Evolutionary conservation across 768 basidiomycete genomes (phyloP).

Genomic region (Naganishia onofrii): DNA sequence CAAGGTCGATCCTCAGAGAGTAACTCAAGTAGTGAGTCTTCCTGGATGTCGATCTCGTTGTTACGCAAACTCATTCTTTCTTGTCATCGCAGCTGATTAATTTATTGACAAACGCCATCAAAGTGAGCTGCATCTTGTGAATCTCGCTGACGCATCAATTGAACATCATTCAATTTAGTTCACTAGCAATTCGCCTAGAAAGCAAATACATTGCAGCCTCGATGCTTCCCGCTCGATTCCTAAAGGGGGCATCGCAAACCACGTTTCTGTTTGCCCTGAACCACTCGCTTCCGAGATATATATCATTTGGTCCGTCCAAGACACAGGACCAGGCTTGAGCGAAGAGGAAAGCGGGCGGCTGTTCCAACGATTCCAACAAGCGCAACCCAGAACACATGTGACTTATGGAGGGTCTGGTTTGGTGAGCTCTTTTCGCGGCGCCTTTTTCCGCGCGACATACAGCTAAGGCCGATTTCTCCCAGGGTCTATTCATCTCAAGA

Average conservation of each 20-base stretch:
- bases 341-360: conserved; percentile 37
- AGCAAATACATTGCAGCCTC: conserved; percentile 33
- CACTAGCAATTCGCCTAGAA: conserved; percentile 15
- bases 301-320: conserved; percentile 38
- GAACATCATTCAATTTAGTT: conserved; percentile 14
- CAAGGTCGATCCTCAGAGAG: conserved; percentile 32
- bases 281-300: conserved; percentile 3
- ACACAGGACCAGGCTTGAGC: conserved; percentile 43
- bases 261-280: neutral
- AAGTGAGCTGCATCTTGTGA: conserved; percentile 32
- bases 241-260: conserved; percentile 9
- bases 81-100: conserved; percentile 37
- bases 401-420: conserved; percentile 42
- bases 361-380: conserved; percentile 46
- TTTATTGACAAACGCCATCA: conserved; percentile 42
- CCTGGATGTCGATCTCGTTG: neutral
- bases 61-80: neutral
- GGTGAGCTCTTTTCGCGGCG: conserved; percentile 8
- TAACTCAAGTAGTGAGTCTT: conserved; percentile 33
- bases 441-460: no score
- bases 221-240: conserved; percentile 34
- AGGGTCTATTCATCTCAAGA: conserved; percentile 40
- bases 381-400: conserved; percentile 36
- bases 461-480: no score
- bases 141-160: conserved; percentile 9